Percentiles rank a stretch among this genome's conserved stretches.
These are phyloP conservation scores for Colletotrichum orchidophilum DNA, from an alignment of 2,329 filamentous ascomycete species.

Conservation along the genomic window DNA sequence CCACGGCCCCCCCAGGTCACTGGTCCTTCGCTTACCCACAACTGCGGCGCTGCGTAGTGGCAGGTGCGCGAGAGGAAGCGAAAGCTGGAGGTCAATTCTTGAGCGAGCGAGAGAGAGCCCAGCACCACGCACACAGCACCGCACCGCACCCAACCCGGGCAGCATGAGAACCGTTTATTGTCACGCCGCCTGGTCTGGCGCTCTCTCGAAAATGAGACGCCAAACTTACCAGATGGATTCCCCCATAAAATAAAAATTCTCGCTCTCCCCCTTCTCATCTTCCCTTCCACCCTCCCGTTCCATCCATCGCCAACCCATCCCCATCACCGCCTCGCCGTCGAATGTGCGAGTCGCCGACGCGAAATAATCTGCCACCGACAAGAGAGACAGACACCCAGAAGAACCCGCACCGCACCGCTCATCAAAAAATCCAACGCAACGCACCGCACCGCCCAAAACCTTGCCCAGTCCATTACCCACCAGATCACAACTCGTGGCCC, in stretches of 20 bases:
- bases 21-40: constrained; percentile 34
- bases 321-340: constrained; percentile 34
- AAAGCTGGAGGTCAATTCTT: constrained; percentile 36
- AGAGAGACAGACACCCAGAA: neutral
- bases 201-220: constrained; percentile 46
- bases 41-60: constrained; percentile 20
- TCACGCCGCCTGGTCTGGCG: constrained; percentile 37
- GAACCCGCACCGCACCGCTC: neutral
- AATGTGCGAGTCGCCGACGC: constrained; percentile 28
- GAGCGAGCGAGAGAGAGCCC: constrained; percentile 29
- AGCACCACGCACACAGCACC: constrained; percentile 30
- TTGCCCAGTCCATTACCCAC: constrained; percentile 25
- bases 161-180: constrained; percentile 38
- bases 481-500: constrained; percentile 20
- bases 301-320: constrained; percentile 28
- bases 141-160: constrained; percentile 33
- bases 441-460: constrained; percentile 18
- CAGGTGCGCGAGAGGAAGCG: constrained; percentile 34
- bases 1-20: constrained; percentile 15
- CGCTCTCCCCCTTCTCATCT: constrained; percentile 34
- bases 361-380: constrained; percentile 29
- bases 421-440: constrained; percentile 5
- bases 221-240: constrained; percentile 47
- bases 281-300: constrained; percentile 34
- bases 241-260: constrained; percentile 46